Evolutionary conservation across 768 basidiomycete genomes (phyloP), one percentile per base, ranked within the genome.

Genomic region (Boletus sp.): DNA sequence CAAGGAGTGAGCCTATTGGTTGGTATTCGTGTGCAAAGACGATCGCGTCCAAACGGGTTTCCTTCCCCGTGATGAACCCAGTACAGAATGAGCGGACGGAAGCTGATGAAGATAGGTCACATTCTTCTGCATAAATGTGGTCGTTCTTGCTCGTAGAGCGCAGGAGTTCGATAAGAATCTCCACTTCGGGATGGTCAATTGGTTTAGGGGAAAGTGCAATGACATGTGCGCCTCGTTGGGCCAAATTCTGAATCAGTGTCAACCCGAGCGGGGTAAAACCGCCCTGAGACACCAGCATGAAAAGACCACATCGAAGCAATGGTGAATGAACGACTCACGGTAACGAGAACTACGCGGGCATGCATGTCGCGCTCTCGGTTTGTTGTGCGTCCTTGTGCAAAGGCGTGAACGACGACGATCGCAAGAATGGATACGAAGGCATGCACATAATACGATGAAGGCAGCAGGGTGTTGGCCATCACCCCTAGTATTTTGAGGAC

Each of bases 21-120:
- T 76, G 76, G 64, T 91, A 90, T 62, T 90, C 93, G 66, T 94
- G 92, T 10, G 83, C 81, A 58, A 90, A 87, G 12, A 95, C 70
- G 52, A 95, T 72, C 2, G 85, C 90, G 54, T 94, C 92, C n/a
- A 95, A 64, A 24, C 90, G 75, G 30, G 83, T 82, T 45, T 87
- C 84, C 45, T 83, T 78, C 0, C 79, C 83, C 3, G 83, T 83
- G 57, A 87, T 68, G 71, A 94, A 92, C 9, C 78, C 74, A 0
- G 79, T 81, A 64, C 84, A 88, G 67, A 95, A 94, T 9, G 76
- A 73, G 33, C 84, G 81, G 14, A 95, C 82, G 18, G 86, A 85
- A 0, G 78, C 71, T 0, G 90, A 83, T 0, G 87, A 87, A 0
- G 78, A 56, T 0, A 92, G 73, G 66, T 92, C 86, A 63, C 90